These are phyloP conservation scores for Wickerhamomyces mucosus DNA, from an alignment of 805 yeast species.

Conservation along the genomic window DNA sequence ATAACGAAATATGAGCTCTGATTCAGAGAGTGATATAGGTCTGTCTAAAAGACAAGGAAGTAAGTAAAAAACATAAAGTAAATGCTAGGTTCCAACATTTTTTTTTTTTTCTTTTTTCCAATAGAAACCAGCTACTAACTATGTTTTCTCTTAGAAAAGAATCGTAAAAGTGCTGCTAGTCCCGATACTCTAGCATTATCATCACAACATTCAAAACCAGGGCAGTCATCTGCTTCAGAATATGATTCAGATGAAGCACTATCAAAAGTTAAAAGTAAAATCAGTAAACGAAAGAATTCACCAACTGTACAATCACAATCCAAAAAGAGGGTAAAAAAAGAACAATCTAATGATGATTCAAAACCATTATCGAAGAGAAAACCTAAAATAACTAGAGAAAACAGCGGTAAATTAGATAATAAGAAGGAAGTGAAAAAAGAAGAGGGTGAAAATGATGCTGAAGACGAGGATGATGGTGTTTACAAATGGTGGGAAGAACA, in stretches of 20 bases:
- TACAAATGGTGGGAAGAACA: constrained; percentile 83
- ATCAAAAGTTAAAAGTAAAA: constrained; percentile 3
- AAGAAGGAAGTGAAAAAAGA: constrained; percentile 12
- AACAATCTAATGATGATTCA: background rate
- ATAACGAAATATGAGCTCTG: no score
- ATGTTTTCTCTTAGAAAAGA: constrained; percentile 5
- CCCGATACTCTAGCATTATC: no score
- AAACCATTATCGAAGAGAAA: no score
- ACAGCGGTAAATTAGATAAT: constrained; percentile 3
- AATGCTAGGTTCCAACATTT: background rate
- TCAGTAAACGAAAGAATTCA: constrained; percentile 7
- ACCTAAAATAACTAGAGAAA: background rate
- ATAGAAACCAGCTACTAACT: background rate
- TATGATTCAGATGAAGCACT: constrained; percentile 16
- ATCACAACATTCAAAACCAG: constrained; percentile 7
- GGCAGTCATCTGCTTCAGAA: constrained; percentile 11
- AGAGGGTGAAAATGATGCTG: constrained; percentile 25
- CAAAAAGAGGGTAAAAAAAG: constrained; percentile 4
- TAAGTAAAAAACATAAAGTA: constrained; percentile 7
- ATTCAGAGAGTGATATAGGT: constrained; percentile 25
- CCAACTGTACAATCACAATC: constrained; percentile 1
- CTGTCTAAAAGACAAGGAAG: constrained; percentile 16
- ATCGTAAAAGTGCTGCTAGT: constrained; percentile 14
- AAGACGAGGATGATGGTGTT: constrained; percentile 48
- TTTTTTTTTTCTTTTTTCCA: constrained; percentile 1